phyloP scores from a whole-genome alignment of 805 yeast species.

The Kodamaea kakaduensis region DNA sequence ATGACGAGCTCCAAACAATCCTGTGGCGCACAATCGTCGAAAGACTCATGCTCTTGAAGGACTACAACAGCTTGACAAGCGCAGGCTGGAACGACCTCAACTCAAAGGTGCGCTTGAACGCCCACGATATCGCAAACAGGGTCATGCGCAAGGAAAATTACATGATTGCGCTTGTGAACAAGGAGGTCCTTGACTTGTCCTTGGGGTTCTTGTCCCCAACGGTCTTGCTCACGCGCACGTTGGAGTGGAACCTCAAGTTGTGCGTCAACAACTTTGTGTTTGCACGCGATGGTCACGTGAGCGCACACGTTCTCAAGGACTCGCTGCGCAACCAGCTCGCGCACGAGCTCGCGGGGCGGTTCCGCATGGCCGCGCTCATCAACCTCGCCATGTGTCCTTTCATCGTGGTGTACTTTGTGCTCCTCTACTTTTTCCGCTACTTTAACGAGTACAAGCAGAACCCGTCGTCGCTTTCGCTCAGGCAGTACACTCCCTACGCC shows the following conservation, averaged over 20 bases:
- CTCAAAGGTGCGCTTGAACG: constrained; percentile 73
- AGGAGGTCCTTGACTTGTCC: constrained; percentile 56
- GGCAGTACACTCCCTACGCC: constrained; percentile 92
- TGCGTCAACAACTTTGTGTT: constrained; percentile 86
- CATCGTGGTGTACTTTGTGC: constrained; percentile 73
- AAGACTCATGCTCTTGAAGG: constrained; percentile 67
- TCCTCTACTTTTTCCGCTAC: constrained; percentile 82
- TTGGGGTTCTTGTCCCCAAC: constrained; percentile 33
- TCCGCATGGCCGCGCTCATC: constrained; percentile 81
- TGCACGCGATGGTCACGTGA: constrained; percentile 76
- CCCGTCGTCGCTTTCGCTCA: constrained; percentile 64
- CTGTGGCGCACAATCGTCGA: constrained; percentile 88
- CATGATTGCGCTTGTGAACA: constrained; percentile 83
- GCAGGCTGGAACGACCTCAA: constrained; percentile 47
- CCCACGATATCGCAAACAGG: constrained; percentile 92
- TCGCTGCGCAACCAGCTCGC: constrained; percentile 63
- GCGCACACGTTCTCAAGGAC: constrained; percentile 66
- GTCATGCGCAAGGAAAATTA: constrained; percentile 95
- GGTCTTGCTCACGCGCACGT: constrained; percentile 65
- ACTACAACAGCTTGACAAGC: constrained; percentile 63
- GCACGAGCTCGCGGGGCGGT: constrained; percentile 69
- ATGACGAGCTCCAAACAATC: constrained; percentile 79
- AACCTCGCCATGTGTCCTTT: constrained; percentile 84
- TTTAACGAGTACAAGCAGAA: constrained; percentile 89
- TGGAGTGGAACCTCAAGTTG: constrained; percentile 91